Evolutionary conservation across 164 flowering plant genomes (phyloP).

Genomic region (Vitis amurensis): DNA sequence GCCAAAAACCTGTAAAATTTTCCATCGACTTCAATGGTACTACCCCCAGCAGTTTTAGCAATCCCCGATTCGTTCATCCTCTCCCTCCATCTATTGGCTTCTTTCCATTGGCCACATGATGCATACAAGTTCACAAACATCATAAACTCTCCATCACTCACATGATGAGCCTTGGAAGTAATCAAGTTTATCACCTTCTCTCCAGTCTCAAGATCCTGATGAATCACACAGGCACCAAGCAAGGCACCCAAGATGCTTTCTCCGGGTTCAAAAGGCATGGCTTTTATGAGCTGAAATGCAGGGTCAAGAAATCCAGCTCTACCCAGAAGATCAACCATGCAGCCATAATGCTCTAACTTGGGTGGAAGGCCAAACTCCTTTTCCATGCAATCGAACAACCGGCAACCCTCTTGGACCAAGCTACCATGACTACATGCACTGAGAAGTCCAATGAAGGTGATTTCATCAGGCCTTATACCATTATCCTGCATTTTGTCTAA

Average conservation of each 20-base stretch:
- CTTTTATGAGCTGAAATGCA: slow-evolving; percentile 27
- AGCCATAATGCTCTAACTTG: slow-evolving; percentile 46
- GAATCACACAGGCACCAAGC: slow-evolving; percentile 37
- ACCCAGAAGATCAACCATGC: slow-evolving; percentile 48
- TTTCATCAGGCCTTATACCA: slow-evolving; percentile 31
- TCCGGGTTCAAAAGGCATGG: slow-evolving; percentile 46
- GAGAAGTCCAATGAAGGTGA: slow-evolving; percentile 45
- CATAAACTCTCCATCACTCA: slow-evolving; percentile 50
- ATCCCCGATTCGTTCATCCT: slow-evolving; percentile 43
- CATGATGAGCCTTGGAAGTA: not conserved
- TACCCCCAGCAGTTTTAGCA: slow-evolving; percentile 40
- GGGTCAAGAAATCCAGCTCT: slow-evolving; percentile 33
- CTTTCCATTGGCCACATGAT: slow-evolving; percentile 31
- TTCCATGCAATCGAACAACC: slow-evolving; percentile 32
- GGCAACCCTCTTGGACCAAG: slow-evolving; percentile 33
- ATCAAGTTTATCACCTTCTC: slow-evolving; percentile 22
- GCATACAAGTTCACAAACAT: slow-evolving; percentile 48
- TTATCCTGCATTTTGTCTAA: slow-evolving; percentile 23
- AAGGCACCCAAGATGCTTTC: slow-evolving; percentile 37
- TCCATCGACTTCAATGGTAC: slow-evolving; percentile 34
- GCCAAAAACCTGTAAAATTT: slow-evolving; percentile 32
- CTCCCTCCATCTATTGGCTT: slow-evolving; percentile 39
- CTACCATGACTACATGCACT: slow-evolving; percentile 47
- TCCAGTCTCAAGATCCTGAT: slow-evolving; percentile 32
- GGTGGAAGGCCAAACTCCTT: slow-evolving; percentile 31